Percentiles rank a stretch among this genome's conserved stretches.
These are phyloP conservation scores for Russula sp. DNA, from an alignment of 768 basidiomycete genomes.

Conservation along the genomic window DNA sequence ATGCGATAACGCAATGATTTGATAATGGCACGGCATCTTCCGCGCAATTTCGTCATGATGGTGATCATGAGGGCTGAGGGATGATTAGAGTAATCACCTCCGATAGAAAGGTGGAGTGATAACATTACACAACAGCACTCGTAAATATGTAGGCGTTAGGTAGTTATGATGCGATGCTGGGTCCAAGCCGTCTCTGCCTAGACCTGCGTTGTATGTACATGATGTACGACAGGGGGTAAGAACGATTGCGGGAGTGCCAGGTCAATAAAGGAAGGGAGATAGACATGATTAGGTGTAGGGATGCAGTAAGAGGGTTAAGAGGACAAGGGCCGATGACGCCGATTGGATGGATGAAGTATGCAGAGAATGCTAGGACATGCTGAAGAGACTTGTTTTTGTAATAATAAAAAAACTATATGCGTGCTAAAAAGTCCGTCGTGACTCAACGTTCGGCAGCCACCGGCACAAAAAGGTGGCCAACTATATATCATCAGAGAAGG, in stretches of 20 bases:
- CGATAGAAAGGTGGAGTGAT: not conserved
- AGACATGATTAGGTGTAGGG: not conserved
- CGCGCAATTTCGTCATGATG: not conserved
- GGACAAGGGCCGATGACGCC: not conserved
- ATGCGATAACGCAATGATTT: not conserved
- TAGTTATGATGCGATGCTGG: not conserved
- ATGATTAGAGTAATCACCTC: not conserved
- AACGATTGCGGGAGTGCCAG: not conserved
- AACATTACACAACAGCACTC: conserved; percentile 13
- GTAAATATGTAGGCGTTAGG: not conserved
- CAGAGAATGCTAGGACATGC: conserved; percentile 7
- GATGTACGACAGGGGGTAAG: conserved; percentile 5
- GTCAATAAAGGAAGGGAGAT: not conserved
- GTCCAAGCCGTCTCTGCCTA: not conserved
- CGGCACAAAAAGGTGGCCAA: not conserved
- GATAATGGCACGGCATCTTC: not conserved
- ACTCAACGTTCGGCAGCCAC: not conserved
- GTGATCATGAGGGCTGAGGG: not conserved
- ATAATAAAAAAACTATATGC: conserved; percentile 11
- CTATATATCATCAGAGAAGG: conserved; percentile 2
- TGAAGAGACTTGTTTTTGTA: not conserved
- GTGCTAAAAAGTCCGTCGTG: conserved; percentile 5
- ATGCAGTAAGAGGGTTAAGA: not conserved
- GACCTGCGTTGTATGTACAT: conserved; percentile 4
- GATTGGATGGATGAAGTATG: conserved; percentile 8